Evolutionary conservation across 1,284 basidiomycete species (phyloP).

Genomic region (Moesziomyces sp.): DNA sequence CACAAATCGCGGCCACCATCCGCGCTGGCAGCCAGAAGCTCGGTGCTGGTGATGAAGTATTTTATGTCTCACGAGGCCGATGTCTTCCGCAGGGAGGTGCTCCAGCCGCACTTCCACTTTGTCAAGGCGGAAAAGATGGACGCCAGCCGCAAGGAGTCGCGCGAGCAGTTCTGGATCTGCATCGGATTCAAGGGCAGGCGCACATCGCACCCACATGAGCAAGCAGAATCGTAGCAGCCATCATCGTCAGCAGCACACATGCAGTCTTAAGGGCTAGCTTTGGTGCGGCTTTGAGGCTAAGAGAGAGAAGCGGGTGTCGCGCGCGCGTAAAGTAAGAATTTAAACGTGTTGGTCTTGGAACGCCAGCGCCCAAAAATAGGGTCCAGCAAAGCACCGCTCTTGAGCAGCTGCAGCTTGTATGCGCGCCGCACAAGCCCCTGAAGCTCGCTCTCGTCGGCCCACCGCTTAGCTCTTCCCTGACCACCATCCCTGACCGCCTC

Average conservation of each 20-base stretch:
- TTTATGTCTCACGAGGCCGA: constrained; percentile 58
- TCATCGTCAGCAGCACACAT: neutral
- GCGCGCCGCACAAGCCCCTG: neutral
- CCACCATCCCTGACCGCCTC: neutral
- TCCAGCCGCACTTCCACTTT: constrained; percentile 45
- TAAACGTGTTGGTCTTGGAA: constrained; percentile 18
- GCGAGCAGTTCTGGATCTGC: constrained; percentile 63
- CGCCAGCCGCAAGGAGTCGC: constrained; percentile 56
- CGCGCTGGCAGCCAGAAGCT: constrained; percentile 18
- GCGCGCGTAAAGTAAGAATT: neutral
- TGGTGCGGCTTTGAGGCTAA: no score
- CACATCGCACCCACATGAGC: neutral
- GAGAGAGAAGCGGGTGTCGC: neutral
- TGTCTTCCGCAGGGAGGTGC: constrained; percentile 47
- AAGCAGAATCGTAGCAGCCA: no score
- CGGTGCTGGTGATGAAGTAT: constrained; percentile 52
- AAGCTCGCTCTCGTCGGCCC: neutral
- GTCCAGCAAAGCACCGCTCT: neutral
- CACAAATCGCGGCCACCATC: constrained; percentile 4
- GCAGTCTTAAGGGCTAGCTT: neutral
- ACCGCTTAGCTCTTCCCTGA: neutral
- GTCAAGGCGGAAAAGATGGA: constrained; percentile 60
- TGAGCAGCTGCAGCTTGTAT: neutral
- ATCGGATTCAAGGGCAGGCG: constrained; percentile 35
- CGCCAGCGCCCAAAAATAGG: no score